A percentile compares a stretch with the other conserved stretches of the same genome.
Conservation (phyloP, 805 yeast genomes). For the Blastobotrys peoriensis region DNA sequence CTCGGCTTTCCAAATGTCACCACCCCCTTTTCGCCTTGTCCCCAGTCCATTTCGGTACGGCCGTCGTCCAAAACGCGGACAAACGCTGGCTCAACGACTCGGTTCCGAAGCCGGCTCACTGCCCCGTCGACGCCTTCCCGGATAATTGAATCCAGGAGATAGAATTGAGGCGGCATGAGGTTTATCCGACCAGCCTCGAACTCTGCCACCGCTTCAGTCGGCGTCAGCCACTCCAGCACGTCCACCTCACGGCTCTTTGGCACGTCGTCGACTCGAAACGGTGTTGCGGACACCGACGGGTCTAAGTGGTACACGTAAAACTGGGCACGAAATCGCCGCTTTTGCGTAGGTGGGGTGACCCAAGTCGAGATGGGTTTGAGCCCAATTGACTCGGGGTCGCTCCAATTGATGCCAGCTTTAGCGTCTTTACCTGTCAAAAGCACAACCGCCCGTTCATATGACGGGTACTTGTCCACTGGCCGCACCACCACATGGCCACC, state of each 20-base stretch:
- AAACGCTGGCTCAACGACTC: conserved; percentile 21
- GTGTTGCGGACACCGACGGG: too few relatives aligned
- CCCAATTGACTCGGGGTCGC: conserved; percentile 4
- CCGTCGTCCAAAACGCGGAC: conserved; percentile 18
- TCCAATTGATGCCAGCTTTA: conserved; percentile 11
- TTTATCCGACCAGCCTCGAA: conserved; percentile 19
- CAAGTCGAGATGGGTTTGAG: conserved; percentile 21
- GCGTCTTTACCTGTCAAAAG: conserved; percentile 9
- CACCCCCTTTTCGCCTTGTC: conserved; percentile 20
- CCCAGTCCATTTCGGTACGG: conserved; percentile 23
- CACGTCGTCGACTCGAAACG: conserved; percentile 11
- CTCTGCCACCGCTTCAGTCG: conserved; percentile 19
- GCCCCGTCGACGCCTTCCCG: conserved; percentile 14
- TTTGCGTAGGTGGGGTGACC: conserved; percentile 25
- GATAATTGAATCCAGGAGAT: conserved; percentile 17
- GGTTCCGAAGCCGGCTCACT: conserved; percentile 7
- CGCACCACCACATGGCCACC: conserved; percentile 1
- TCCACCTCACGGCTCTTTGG: conserved; percentile 13
- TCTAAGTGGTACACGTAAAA: conserved; percentile 21
- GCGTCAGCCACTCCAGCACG: conserved; percentile 25
- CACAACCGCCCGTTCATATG: conserved; percentile 10
- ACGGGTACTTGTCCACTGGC: conserved; percentile 8
- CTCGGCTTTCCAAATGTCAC: conserved; percentile 10
- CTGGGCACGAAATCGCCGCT: conserved; percentile 26
- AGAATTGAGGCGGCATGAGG: conserved; percentile 30